Base-by-base conservation (phyloP, 2,329 filamentous ascomycete genomes). In the Knoxdaviesia proteae region DNA sequence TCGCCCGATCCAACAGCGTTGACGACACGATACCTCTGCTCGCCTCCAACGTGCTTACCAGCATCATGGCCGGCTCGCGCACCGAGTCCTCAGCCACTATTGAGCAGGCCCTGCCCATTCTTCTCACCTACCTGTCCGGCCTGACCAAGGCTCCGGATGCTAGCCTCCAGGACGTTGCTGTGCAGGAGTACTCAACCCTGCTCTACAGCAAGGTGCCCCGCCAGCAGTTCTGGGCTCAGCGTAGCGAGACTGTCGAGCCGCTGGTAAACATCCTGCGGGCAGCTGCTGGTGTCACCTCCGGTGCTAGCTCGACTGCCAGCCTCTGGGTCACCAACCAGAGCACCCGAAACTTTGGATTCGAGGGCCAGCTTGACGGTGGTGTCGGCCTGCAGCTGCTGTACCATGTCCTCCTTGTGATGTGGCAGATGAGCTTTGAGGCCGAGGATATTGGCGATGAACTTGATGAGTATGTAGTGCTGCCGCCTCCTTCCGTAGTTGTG, bases 361-460 rank as follows among this genome's bases (percentile, higher is more conserved):
- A 77, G 49, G 69, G 69, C 5, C 63, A 65, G 4, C 55, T 80
- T 32, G 79, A 86, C 45, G 84, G 86, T 40, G 86, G 86, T 6
- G 84, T 98, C 46, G 84, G 86, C 2, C 65, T 98, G 36, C 90
- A 98, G 58, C 71, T 96, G 36, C 70, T 98, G 36, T 98, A 98
- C 58, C 84, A 94, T 54, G 82, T 94, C 10, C 70, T 98, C 29
- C 69, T 98, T 41, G 87, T 93, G 8, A 65, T 98, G 45, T 98
- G 90, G 90, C 87, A 96, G 64, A 68, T 98, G 50, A 94, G 86
- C 55, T 98, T 98, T 50, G 90, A 96, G 57, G 84, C 84, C 8
- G 77, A 80, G 46, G 61, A 67, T 2, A 67, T 79, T 53, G 74
- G 74, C 35, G 71, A 78, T 46, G 86, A 88, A 37, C 67, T 98